phyloP scores from a whole-genome alignment of 768 basidiomycete species.

The Leccinum sublutescens region DNA sequence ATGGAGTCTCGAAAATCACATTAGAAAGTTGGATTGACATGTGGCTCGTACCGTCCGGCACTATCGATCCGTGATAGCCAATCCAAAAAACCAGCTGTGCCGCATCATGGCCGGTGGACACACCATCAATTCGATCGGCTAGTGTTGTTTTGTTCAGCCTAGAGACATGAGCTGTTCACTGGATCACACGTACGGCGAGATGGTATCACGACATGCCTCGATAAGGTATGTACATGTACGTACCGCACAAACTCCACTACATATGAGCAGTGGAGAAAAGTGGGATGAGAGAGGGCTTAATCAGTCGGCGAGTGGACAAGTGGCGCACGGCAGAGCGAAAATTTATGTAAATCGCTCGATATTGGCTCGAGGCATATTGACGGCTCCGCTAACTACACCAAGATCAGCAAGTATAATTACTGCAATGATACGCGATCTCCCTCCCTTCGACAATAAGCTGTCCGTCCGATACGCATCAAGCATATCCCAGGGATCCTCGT shows the following conservation, averaged over 20 bases:
- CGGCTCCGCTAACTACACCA: not conserved
- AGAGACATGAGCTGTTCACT: not conserved
- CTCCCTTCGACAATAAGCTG: not conserved
- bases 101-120: not conserved
- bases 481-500: not conserved
- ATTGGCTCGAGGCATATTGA: not conserved
- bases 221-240: not conserved
- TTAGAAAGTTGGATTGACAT: not conserved
- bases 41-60: not conserved
- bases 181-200: not conserved
- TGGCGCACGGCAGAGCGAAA: not conserved
- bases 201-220: not conserved
- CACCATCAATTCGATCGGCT: not conserved
- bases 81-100: not conserved
- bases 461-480: not conserved
- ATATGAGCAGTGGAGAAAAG: not conserved
- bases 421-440: not conserved
- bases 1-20: not conserved
- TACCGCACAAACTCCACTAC: not conserved
- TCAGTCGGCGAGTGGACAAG: not conserved
- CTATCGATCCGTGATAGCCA: not conserved
- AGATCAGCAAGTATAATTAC: not conserved
- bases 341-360: not conserved
- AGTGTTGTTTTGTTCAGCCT: not conserved
- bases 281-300: not conserved